Conservation (phyloP, 257 asterid species). For the Jasminum sambac region DNA sequence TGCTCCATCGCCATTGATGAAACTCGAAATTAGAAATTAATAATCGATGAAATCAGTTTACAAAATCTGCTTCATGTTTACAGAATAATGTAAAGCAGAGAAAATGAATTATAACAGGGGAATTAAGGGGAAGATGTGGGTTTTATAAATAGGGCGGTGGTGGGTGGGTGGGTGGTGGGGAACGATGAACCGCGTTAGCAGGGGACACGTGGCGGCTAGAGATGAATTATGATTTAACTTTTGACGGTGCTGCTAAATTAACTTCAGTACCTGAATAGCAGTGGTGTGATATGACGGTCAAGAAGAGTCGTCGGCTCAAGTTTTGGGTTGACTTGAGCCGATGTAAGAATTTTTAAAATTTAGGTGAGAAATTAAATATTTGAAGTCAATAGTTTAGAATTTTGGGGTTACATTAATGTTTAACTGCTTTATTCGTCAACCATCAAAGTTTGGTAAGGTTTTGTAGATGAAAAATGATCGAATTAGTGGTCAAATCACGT, state of each 20-base stretch:
- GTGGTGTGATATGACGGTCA: background rate
- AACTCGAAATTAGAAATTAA: background rate
- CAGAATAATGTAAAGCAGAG: background rate
- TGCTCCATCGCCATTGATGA: conserved; percentile 47
- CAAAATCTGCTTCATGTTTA: background rate
- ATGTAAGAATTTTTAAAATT: background rate
- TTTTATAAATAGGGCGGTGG: conserved; percentile 55
- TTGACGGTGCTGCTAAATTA: conserved; percentile 1
- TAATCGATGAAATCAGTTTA: background rate
- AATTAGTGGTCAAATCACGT: too few relatives aligned
- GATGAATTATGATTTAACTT: conserved; percentile 28
- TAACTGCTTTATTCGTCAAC: background rate
- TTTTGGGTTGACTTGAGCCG: background rate
- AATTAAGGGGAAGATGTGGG: conserved; percentile 1
- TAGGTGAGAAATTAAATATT: background rate
- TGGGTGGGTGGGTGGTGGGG: conserved; percentile 8
- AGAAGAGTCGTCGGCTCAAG: background rate
- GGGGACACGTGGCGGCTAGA: conserved; percentile 67
- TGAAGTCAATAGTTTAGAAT: background rate
- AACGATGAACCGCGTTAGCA: conserved; percentile 60
- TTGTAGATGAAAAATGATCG: background rate
- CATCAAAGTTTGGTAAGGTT: background rate
- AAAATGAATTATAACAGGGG: background rate
- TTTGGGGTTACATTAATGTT: background rate
- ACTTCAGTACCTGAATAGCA: background rate